These are phyloP conservation scores for Flueggea neowawraea DNA, from an alignment of 441 rosid genomes.

Conservation along the genomic window DNA sequence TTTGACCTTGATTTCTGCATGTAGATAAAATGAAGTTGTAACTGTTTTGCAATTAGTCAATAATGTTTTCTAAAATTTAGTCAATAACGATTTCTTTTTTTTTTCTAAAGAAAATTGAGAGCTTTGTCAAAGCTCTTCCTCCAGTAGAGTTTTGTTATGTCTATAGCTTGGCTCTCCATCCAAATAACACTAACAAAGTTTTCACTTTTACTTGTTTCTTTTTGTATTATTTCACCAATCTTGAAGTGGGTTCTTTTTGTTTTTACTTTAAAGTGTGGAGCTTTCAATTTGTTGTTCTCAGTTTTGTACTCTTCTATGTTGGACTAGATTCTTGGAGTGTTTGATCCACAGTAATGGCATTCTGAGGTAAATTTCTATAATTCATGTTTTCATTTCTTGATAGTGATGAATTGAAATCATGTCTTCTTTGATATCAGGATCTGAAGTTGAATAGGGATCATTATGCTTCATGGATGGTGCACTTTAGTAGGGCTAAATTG, in stretches of 20 bases:
- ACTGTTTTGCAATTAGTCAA: too few relatives aligned
- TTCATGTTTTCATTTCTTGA: neutral
- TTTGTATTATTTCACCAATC: neutral
- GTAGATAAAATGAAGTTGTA: too few relatives aligned
- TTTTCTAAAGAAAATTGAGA: slow-evolving; percentile 24
- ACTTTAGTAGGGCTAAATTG: slow-evolving; percentile 75
- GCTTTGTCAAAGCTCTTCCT: slow-evolving; percentile 59
- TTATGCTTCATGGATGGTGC: slow-evolving; percentile 81
- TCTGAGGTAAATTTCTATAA: slow-evolving; percentile 40
- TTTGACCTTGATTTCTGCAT: too few relatives aligned
- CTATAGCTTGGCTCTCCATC: slow-evolving; percentile 88
- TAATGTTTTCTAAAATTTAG: too few relatives aligned
- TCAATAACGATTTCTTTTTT: too few relatives aligned
- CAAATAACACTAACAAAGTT: slow-evolving; percentile 73
- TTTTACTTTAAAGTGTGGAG: slow-evolving; percentile 2
- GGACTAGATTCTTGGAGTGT: slow-evolving; percentile 80
- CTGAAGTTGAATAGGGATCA: slow-evolving; percentile 71
- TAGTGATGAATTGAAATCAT: slow-evolving; percentile 1
- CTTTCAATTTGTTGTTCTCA: slow-evolving; percentile 1
- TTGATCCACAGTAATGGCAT: slow-evolving; percentile 84
- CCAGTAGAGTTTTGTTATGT: slow-evolving; percentile 81
- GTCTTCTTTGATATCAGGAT: slow-evolving; percentile 42
- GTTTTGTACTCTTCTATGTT: slow-evolving; percentile 65
- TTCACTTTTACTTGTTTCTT: neutral
- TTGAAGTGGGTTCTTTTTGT: neutral